Evolutionary conservation across 1,284 basidiomycete species (phyloP).

Genomic region (Rhodotorula sp.): DNA sequence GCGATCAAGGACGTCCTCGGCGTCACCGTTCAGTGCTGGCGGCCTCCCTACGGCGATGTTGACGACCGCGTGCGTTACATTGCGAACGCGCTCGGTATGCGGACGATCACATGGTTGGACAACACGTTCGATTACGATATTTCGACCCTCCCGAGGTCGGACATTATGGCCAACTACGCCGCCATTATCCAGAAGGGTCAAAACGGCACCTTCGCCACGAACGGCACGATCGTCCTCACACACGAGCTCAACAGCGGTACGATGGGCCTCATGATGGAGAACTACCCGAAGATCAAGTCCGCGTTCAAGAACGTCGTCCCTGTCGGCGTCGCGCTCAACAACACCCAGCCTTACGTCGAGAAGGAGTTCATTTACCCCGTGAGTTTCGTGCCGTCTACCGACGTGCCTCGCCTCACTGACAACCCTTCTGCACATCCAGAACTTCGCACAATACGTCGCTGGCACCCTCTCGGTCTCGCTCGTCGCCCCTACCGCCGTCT

Average conservation of each 20-base stretch:
- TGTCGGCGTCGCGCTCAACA: constrained; percentile 49
- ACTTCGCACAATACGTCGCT: constrained; percentile 31
- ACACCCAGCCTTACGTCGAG: constrained; percentile 54
- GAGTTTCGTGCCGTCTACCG: not conserved
- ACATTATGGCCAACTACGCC: constrained; percentile 53
- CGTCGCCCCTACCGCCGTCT: constrained; percentile 24
- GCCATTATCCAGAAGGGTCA: constrained; percentile 49
- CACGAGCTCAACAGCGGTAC: constrained; percentile 54
- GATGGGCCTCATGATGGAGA: constrained; percentile 43
- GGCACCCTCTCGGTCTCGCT: constrained; percentile 36
- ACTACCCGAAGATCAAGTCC: constrained; percentile 26
- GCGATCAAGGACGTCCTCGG: constrained; percentile 56
- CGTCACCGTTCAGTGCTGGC: constrained; percentile 50
- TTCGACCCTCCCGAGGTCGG: constrained; percentile 16
- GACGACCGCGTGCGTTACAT: constrained; percentile 58
- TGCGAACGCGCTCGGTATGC: constrained; percentile 54
- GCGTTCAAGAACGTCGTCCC: constrained; percentile 43
- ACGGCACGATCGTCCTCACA: constrained; percentile 53
- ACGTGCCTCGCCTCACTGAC: no score
- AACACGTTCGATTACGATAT: constrained; percentile 47
- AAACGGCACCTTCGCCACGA: constrained; percentile 48
- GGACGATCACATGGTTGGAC: constrained; percentile 55
- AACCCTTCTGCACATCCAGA: not conserved
- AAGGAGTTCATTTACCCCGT: constrained; percentile 35
- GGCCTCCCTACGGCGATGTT: constrained; percentile 56